phyloP scores from a whole-genome alignment of 2,329 filamentous ascomycete genomes.

The Zasmidium angulare region DNA sequence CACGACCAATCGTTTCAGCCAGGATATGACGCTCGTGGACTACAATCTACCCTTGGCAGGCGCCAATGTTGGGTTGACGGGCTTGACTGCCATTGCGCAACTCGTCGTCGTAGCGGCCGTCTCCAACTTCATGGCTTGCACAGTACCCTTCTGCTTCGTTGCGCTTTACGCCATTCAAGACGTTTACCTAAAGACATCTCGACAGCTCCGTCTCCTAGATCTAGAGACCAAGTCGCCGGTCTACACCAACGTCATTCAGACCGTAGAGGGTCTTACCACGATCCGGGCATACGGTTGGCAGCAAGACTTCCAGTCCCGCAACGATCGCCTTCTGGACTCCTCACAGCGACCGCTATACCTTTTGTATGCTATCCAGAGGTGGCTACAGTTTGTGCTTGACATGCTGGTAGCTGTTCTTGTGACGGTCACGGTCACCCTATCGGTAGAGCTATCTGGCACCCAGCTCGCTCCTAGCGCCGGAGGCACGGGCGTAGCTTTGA shows the following conservation, averaged over 20 bases:
- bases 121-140: conserved; percentile 40
- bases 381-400: conserved; percentile 45
- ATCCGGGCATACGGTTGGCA: conserved; percentile 55
- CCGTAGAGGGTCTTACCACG: conserved; percentile 50
- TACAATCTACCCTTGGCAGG: no score
- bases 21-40: no score
- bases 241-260: conserved; percentile 55
- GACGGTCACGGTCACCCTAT: conserved; percentile 1
- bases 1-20: no score
- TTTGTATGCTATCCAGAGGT: conserved; percentile 46
- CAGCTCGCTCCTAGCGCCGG: neutral
- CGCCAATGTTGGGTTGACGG: no score
- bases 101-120: conserved; percentile 23
- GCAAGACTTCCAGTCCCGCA: conserved; percentile 39
- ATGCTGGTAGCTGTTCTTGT: conserved; percentile 23
- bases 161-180: conserved; percentile 44
- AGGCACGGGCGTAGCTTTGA: neutral
- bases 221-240: conserved; percentile 53
- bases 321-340: conserved; percentile 38
- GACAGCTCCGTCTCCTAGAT: conserved; percentile 54
- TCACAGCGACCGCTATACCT: conserved; percentile 48
- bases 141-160: conserved; percentile 35
- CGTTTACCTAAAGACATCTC: conserved; percentile 50
- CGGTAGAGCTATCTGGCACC: neutral
- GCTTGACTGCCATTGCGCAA: no score